Evolutionary conservation across 192 early-diverging fungal species (phyloP).

Genomic region (Backusella luteola): DNA sequence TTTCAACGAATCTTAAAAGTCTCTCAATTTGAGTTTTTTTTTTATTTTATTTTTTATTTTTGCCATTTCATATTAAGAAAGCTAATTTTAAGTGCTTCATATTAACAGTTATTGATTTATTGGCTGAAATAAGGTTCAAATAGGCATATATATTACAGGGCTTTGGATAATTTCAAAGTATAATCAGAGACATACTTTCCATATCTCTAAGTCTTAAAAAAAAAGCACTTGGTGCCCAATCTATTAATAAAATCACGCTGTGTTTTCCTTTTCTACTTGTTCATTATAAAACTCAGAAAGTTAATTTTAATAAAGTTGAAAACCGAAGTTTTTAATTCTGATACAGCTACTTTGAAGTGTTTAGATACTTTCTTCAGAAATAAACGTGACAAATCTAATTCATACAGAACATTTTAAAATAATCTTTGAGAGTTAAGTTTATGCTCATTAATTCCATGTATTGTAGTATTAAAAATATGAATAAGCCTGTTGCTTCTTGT

Average conservation of each 20-base stretch:
- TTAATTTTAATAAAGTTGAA: background rate
- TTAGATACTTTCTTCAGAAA: no score
- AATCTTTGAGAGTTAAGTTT: no score
- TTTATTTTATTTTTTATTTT: background rate
- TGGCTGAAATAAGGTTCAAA: background rate
- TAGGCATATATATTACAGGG: background rate
- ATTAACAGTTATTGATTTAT: background rate
- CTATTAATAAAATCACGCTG: background rate
- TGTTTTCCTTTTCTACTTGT: background rate
- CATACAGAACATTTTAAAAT: no score
- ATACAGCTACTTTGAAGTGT: no score
- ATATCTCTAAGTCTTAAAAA: background rate
- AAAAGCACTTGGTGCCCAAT: background rate
- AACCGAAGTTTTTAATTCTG: no score
- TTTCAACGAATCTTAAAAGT: background rate
- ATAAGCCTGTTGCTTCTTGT: no score
- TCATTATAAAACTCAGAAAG: background rate
- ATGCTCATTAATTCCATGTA: no score
- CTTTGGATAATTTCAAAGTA: background rate
- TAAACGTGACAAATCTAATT: no score
- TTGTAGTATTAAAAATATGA: no score
- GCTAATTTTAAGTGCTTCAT: background rate
- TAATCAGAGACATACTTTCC: background rate
- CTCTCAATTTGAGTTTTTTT: background rate
- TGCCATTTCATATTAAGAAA: background rate